Evolutionary conservation across 306 rosid genomes (phyloP), one percentile per base, ranked within the genome.

Genomic region (Malus fusca): DNA sequence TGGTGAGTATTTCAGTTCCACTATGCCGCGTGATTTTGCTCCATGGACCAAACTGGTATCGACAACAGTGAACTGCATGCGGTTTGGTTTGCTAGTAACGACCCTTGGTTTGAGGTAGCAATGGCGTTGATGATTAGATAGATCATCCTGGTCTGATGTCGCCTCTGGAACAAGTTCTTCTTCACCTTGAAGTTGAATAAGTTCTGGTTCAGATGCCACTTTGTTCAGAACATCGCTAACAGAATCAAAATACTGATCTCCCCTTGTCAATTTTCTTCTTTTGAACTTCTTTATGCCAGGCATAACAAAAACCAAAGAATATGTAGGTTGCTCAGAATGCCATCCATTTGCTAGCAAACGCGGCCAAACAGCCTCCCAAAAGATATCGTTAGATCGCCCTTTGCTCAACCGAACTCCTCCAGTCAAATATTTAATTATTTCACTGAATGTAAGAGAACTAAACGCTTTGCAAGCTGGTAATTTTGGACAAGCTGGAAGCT

Each of bases 301-400:
- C 77, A 84, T 72, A 72, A 92, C 90, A 84, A 89, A 92, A 78
- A 88, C 95, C 75, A 92, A 73, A 72, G 70, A 70, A 64, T 77
- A 73, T 68, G 82, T 82, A 14, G 88, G 90, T 69, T 86, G 92
- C 90, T 89, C 93, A 8, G 96, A 89, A 80, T 89, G 90, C 95
- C 97, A 92, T 66, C 95, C 97, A 79, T 85, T 92, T 37, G 88
- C 95, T 8, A 91, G 84, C 79, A 89, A 87, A 72, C 95, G 97
- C 21, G 97, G 97, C 97, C 97, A 92, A 75, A 92, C 91, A 75
- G 97, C 97, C 73, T 88, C 92, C 97, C 97, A 90, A 80, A 92
- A 92, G 59, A 92, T 87, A 43, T 90, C 93, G 15, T 74, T 85
- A 76, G 91, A 83, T 71, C 88, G 87, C 62, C 88, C 85, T 80